Evolutionary conservation across 192 early-diverging fungal genomes (phyloP), one percentile per base, ranked within the genome.

Genomic region (Coemansia sp.): DNA sequence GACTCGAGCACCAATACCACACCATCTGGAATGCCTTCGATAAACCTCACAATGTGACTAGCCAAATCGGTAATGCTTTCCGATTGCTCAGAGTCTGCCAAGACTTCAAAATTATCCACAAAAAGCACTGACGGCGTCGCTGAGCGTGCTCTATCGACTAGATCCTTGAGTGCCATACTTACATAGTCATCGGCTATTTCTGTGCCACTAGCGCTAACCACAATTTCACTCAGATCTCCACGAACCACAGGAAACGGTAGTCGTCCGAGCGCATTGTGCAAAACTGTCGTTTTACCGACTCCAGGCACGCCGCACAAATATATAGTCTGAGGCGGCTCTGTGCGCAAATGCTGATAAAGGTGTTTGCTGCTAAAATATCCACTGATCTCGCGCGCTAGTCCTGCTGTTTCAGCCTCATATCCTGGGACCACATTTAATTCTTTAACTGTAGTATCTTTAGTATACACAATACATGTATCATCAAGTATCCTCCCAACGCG

Each of bases 1-100:
- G 69, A 67, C 35, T 80, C 77, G 15, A 80, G 65, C 11, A 80
- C 66, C 29, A 80, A 49, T 41, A 74, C 63, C 39, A 68, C 69
- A n/a, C 59, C 55, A 0, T 41, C 58, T 1, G 77, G 67, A 52
- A 80, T 38, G 5, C 37, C 37, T 6, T 64, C 68, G 1, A 37
- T 25, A 56, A 80, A 80, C 56, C 35, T 24, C 38, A 32, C 49
- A 71, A 80, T 71, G 19, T 29, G 49, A 17, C 48, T 55, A 3
- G 49, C 17, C n/a, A 66, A 24, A 22, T 62, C 59, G 23, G 53
- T 49, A 3, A 65, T 55, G 5, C 64, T 65, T 4, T 74, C 55
- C 2, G 62, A 38, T 5, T 70, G 48, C 55, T 73, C 77, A 2
- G 17, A 37, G 52, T 80, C 69, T 23, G 53, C 56, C 38, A 80